Evolutionary conservation across 176 grass and related monocot species (phyloP), one percentile per base, ranked within the genome.

Genomic region (Guadua angustifolia): DNA sequence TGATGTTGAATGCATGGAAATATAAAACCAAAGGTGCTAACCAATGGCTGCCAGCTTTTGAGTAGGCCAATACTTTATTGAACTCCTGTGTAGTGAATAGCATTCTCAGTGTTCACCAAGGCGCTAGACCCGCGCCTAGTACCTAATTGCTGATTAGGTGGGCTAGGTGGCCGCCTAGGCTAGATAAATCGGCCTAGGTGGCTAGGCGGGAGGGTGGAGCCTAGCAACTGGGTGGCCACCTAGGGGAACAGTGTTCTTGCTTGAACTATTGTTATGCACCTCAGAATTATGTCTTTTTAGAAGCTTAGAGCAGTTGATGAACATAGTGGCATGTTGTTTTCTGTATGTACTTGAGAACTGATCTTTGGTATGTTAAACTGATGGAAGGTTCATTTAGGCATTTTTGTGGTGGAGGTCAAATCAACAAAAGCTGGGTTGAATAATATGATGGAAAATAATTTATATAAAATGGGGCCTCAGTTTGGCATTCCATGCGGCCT

Each of bases 261-360:
- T 56, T 75, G 32, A 75, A 56, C 50, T 7, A 22, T 75, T 74
- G 72, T n/a, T 56, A 35, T 19, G 29, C 71, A 53, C 29, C 35
- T 52, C 50, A 74, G 71, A 55, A 55, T 53, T 55, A 29, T 74
- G 17, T 75, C 32, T 6, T 14, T 5, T 22, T 69, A n/a, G 13
- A 46, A 42, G 40, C 68, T 71, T 45, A 22, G 42, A 21, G 51
- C 9, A 7, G 32, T 75, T 75, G 18, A 52, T 36, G 47, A 56
- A 56, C 19, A 36, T 11, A 74, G 10, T 75, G 18, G 10, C 50
- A 56, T 75, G 26, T 6, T 35, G 18, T 52, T 36, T 33, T 74
- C 9, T 73, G 4, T 61, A 14, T 14, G 24, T 26, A 61, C 59
- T 13, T 29, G 24, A 61, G 14, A 61, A 61, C 11, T 9, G 43